These are phyloP conservation scores for Populus pruinosa DNA, from an alignment of 345 rosid species.

Conservation along the genomic window DNA sequence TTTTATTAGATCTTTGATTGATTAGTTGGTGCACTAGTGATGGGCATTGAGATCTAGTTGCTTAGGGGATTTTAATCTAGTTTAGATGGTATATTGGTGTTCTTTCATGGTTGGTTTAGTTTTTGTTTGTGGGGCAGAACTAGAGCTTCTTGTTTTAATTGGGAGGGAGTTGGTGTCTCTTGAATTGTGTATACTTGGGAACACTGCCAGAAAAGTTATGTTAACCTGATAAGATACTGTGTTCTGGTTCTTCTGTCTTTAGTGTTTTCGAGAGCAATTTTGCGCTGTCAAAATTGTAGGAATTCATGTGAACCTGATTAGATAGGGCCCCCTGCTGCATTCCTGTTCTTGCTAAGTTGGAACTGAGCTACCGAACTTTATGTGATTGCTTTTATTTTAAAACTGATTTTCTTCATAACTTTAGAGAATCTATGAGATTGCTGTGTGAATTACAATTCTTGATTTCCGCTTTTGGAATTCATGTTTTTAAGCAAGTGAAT, in stretches of 20 bases:
- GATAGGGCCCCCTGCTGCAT: neutral
- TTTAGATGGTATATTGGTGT: neutral
- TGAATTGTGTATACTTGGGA: neutral
- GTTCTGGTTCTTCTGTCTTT: neutral
- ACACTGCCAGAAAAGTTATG: neutral
- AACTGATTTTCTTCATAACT: neutral
- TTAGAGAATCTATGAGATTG: neutral
- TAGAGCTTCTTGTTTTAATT: neutral
- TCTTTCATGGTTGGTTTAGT: neutral
- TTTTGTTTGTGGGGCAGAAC: neutral
- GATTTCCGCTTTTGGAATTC: neutral
- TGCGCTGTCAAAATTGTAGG: neutral
- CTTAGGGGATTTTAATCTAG: neutral
- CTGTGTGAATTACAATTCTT: neutral
- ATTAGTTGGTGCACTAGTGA: neutral
- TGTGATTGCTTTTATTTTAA: neutral
- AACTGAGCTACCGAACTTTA: neutral
- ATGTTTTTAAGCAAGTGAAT: neutral
- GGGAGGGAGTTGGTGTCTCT: neutral
- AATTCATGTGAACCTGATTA: neutral
- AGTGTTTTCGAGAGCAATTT: neutral
- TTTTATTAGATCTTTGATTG: constrained; percentile 1
- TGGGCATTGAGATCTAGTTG: neutral
- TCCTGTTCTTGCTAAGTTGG: neutral
- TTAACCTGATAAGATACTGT: neutral